Evolutionary conservation across 129 eudicot species (phyloP).

Genomic region (Mikania micrantha): DNA sequence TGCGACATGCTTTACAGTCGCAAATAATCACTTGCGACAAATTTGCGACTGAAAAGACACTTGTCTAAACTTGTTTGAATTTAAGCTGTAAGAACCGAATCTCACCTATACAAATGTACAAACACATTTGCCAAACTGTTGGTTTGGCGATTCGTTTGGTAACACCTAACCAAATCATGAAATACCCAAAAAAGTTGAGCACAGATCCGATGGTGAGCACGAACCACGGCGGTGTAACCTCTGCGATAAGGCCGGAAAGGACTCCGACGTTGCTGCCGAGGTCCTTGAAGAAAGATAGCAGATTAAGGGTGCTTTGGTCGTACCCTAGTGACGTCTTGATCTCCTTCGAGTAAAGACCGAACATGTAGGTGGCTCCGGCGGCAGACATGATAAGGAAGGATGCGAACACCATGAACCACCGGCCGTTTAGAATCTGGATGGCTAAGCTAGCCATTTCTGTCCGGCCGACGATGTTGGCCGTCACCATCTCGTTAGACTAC

Average conservation of each 20-base stretch:
- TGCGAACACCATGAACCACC: conserved; percentile 91
- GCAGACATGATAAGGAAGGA: conserved; percentile 74
- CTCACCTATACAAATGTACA: conserved; percentile 65
- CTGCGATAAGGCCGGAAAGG: conserved; percentile 66
- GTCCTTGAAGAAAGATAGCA: conserved; percentile 75
- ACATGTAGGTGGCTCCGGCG: conserved; percentile 91
- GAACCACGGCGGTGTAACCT: conserved; percentile 72
- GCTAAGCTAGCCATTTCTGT: conserved; percentile 23
- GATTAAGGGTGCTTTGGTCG: conserved; percentile 74
- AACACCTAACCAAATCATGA: conserved; percentile 90
- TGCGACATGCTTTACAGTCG: no score
- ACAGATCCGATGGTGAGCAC: conserved; percentile 63
- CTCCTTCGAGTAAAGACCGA: conserved; percentile 56
- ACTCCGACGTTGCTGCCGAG: conserved; percentile 71
- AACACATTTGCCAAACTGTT: conserved; percentile 80
- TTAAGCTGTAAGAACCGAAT: neutral
- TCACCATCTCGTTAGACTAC: conserved; percentile 10
- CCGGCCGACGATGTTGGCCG: conserved; percentile 20
- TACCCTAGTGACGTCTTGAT: conserved; percentile 58
- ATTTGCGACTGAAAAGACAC: no score
- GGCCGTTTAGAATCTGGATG: conserved; percentile 52
- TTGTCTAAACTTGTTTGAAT: neutral
- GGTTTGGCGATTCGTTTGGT: conserved; percentile 54
- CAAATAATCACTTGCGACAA: no score
- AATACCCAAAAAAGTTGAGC: conserved; percentile 71